These are phyloP conservation scores for Candida ortonii DNA, from an alignment of 805 yeast genomes.

Conservation along the genomic window DNA sequence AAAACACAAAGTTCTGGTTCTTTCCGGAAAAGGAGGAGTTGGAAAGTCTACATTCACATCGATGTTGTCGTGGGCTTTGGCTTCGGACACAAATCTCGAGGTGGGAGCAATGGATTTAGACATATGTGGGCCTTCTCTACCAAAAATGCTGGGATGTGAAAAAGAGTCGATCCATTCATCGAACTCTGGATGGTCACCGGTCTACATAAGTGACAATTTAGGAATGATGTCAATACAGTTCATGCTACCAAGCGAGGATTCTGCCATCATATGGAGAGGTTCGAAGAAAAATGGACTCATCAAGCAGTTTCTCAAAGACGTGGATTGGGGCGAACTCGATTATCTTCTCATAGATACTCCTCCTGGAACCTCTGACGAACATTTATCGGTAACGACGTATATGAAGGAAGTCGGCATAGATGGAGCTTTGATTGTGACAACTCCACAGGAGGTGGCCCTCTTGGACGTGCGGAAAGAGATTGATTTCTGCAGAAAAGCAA, in stretches of 20 bases:
- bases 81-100: conserved; percentile 76
- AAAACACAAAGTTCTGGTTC: conserved; percentile 74
- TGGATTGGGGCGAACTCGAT: conserved; percentile 90
- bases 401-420: conserved; percentile 88
- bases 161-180: conserved; percentile 86
- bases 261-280: conserved; percentile 97
- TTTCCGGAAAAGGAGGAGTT: conserved; percentile 92
- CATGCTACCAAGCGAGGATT: conserved; percentile 89
- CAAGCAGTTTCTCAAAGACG: conserved; percentile 90
- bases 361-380: conserved; percentile 98
- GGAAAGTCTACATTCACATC: conserved; percentile 96
- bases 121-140: conserved; percentile 96
- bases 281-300: conserved; percentile 92
- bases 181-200: conserved; percentile 94
- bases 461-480: conserved; percentile 94
- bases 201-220: conserved; percentile 88
- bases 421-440: conserved; percentile 92
- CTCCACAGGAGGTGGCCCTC: conserved; percentile 96
- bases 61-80: conserved; percentile 95
- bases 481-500: conserved; percentile 90
- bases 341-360: conserved; percentile 93
- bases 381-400: conserved; percentile 82
- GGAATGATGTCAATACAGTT: conserved; percentile 95
- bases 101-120: conserved; percentile 97
- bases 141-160: conserved; percentile 89